These are phyloP conservation scores for Cephaloascus fragrans DNA, from an alignment of 805 yeast species.

Conservation along the genomic window DNA sequence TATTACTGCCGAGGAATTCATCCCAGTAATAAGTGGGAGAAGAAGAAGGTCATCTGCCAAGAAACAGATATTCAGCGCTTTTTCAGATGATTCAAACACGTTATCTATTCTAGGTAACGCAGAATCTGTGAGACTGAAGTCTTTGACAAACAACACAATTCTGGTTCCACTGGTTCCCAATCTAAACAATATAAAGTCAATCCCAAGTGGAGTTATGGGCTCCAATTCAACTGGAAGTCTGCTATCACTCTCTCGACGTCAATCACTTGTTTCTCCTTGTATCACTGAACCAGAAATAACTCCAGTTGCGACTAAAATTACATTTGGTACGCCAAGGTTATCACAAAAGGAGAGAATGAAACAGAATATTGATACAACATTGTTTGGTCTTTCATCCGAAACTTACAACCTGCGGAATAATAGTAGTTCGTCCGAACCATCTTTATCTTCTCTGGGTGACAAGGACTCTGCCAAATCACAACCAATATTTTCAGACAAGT, in stretches of 20 bases:
- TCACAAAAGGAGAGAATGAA: slow-evolving; percentile 10
- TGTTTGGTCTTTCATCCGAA: slow-evolving; percentile 1
- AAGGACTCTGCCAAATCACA: background rate
- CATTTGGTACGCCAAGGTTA: slow-evolving; percentile 3
- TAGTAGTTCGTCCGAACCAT: slow-evolving; percentile 1
- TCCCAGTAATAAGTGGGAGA: slow-evolving; percentile 14
- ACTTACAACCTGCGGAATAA: background rate
- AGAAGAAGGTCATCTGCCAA: slow-evolving; percentile 7
- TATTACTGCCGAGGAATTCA: slow-evolving; percentile 10
- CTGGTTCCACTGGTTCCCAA: too few species aligned
- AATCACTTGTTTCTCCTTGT: background rate
- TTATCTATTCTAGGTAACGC: too few species aligned
- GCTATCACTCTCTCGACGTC: background rate
- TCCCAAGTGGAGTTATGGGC: too few species aligned
- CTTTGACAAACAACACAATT: too few species aligned
- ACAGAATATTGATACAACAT: slow-evolving; percentile 4
- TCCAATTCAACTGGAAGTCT: background rate
- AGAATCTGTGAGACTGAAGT: too few species aligned
- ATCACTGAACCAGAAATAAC: background rate
- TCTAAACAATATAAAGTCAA: background rate
- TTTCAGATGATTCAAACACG: background rate
- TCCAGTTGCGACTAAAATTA: background rate
- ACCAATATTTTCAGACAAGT: background rate
- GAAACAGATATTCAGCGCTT: background rate
- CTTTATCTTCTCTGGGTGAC: background rate